Percentiles rank a stretch among this genome's conserved stretches.
Conservation (phyloP, 257 asterid species). For the Nicotiana attenuata region DNA sequence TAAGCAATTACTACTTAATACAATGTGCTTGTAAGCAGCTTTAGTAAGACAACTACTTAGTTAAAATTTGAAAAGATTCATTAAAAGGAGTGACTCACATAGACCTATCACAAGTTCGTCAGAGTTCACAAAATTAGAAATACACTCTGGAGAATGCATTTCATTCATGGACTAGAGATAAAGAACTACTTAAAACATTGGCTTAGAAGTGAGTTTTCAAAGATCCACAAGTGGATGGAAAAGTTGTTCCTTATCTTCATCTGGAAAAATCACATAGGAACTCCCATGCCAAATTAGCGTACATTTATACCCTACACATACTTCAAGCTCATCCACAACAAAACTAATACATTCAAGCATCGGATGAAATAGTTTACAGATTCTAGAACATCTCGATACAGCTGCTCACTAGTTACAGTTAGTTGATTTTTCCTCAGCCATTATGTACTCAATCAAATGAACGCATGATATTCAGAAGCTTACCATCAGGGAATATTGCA, state of each 20-base stretch:
- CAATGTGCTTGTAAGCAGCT: not conserved
- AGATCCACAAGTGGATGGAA: not conserved
- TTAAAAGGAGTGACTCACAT: not conserved
- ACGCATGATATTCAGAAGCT: slow-evolving; percentile 7
- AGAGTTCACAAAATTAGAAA: not conserved
- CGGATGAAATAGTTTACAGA: not conserved
- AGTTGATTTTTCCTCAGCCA: not conserved
- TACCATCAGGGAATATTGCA: slow-evolving; percentile 96
- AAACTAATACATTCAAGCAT: not conserved
- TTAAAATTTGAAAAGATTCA: not conserved
- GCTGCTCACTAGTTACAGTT: not conserved
- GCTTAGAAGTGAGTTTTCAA: not conserved
- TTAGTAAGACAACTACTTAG: not conserved
- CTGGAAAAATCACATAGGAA: not conserved
- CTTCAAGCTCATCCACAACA: not conserved
- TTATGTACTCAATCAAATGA: not conserved
- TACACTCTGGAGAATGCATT: slow-evolving; percentile 5
- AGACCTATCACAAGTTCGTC: not conserved
- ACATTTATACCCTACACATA: not conserved
- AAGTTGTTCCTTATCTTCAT: not conserved
- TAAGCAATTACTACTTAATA: slow-evolving; percentile 6
- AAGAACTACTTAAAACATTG: not conserved
- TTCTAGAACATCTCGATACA: not conserved
- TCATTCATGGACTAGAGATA: not conserved
- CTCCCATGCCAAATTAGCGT: not conserved